These are phyloP conservation scores for Erodium maritimum DNA, from an alignment of 345 rosid genomes.

Conservation along the genomic window DNA sequence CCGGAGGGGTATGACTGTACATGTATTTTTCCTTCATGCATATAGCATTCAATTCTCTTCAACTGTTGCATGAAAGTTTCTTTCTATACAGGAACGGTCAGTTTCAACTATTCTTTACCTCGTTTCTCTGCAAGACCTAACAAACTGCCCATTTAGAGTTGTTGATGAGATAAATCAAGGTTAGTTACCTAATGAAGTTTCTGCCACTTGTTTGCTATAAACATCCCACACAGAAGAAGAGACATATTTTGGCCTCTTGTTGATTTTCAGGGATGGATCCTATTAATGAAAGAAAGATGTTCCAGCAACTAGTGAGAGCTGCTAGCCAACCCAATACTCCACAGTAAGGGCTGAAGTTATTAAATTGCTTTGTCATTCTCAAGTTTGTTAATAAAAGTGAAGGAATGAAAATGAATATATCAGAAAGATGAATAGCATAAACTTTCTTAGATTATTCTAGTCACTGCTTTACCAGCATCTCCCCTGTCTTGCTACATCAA, in stretches of 20 bases:
- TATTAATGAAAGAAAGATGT: constrained; percentile 91
- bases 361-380: neutral
- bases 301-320: constrained; percentile 91
- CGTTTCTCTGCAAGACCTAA: constrained; percentile 93
- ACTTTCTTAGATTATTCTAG: too few species aligned
- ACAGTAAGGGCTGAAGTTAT: constrained; percentile 41
- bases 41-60: constrained; percentile 3
- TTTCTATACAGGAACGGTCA: constrained; percentile 51
- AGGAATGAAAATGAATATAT: neutral
- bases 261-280: constrained; percentile 79
- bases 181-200: constrained; percentile 6
- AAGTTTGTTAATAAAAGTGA: too few species aligned
- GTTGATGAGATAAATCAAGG: constrained; percentile 99
- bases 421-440: neutral
- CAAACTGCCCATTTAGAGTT: constrained; percentile 90
- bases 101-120: constrained; percentile 94
- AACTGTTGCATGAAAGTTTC: neutral
- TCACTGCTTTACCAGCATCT: too few species aligned
- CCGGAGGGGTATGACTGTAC: constrained; percentile 64
- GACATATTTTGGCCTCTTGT: neutral
- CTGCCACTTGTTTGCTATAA: neutral
- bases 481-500: neutral
- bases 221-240: neutral
- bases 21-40: constrained; percentile 4
- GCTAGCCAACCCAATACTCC: constrained; percentile 92